A percentile compares a stretch with the other conserved stretches of the same genome.
Evolutionary conservation across 2,329 filamentous ascomycete species (phyloP).

Genomic region (Microsporum audouinii): DNA sequence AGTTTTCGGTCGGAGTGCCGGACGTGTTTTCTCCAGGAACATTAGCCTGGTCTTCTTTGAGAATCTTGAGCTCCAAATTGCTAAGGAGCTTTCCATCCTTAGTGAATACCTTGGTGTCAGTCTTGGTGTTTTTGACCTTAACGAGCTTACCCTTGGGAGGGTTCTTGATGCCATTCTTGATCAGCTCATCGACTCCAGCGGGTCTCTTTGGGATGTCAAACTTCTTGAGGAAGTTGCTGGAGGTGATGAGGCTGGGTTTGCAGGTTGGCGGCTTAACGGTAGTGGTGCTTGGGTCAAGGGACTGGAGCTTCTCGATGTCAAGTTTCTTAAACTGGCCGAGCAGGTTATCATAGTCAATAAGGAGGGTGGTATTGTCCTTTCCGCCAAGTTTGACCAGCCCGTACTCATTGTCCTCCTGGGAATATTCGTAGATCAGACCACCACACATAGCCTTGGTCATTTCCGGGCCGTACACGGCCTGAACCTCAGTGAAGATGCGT

Average conservation of each 20-base stretch:
- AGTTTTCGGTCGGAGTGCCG: slow-evolving; percentile 7
- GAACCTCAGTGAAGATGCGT: slow-evolving; percentile 50
- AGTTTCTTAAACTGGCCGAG: slow-evolving; percentile 63
- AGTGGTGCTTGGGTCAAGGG: slow-evolving; percentile 47
- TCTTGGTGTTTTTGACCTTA: slow-evolving; percentile 44
- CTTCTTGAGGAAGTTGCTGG: slow-evolving; percentile 57
- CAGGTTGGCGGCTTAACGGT: slow-evolving; percentile 52
- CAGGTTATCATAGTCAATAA: slow-evolving; percentile 61
- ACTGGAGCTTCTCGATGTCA: slow-evolving; percentile 57
- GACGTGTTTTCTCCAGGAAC: slow-evolving; percentile 39
- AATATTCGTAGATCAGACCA: slow-evolving; percentile 44
- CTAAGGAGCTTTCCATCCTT: slow-evolving; percentile 48
- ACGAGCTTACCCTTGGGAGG: slow-evolving; percentile 56
- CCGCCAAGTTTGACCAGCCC: slow-evolving; percentile 51
- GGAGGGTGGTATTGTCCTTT: slow-evolving; percentile 48
- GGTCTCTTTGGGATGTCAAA: slow-evolving; percentile 66
- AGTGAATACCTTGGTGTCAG: slow-evolving; percentile 47
- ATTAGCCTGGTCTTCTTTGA: slow-evolving; percentile 45
- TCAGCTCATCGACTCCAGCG: slow-evolving; percentile 56
- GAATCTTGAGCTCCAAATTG: slow-evolving; percentile 48
- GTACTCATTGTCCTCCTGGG: slow-evolving; percentile 38
- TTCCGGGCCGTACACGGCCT: slow-evolving; percentile 46
- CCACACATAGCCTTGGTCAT: slow-evolving; percentile 51
- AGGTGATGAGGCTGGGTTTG: slow-evolving; percentile 52
- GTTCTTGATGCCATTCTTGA: slow-evolving; percentile 60